These are phyloP conservation scores for Ganoderma sinense DNA, from an alignment of 1,284 basidiomycete species.

Conservation along the genomic window DNA sequence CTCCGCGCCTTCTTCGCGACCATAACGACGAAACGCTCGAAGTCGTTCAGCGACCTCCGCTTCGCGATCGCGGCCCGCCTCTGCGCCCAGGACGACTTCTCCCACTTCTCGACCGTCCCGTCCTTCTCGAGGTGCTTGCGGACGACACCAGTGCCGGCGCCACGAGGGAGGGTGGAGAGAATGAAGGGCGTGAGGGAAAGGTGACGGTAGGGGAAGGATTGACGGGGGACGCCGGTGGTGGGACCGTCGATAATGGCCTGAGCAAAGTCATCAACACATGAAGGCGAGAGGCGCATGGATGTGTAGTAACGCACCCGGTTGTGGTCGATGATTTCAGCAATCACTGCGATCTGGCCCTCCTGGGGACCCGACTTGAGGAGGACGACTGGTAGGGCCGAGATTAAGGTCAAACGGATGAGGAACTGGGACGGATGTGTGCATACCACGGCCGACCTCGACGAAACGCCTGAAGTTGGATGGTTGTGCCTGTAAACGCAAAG, in stretches of 20 bases:
- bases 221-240: constrained; percentile 89
- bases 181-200: constrained; percentile 91
- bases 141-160: constrained; percentile 82
- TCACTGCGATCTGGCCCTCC: constrained; percentile 92
- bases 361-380: constrained; percentile 92
- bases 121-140: constrained; percentile 91
- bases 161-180: constrained; percentile 89
- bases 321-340: constrained; percentile 99
- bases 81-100: constrained; percentile 89
- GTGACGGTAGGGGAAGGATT: constrained; percentile 92
- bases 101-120: constrained; percentile 82
- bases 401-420: not conserved
- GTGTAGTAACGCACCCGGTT: constrained; percentile 85
- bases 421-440: constrained; percentile 33
- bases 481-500: constrained; percentile 42
- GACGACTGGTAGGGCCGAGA: constrained; percentile 67
- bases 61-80: constrained; percentile 83
- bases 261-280: constrained; percentile 12
- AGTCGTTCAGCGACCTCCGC: constrained; percentile 87
- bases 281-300: constrained; percentile 19
- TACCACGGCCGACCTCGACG: constrained; percentile 96
- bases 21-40: constrained; percentile 87
- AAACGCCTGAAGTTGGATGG: constrained; percentile 95
- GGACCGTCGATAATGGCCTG: constrained; percentile 98
- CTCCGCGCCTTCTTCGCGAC: constrained; percentile 79